phyloP scores from a whole-genome alignment of 345 rosid genomes.

The Punica granatum region DNA sequence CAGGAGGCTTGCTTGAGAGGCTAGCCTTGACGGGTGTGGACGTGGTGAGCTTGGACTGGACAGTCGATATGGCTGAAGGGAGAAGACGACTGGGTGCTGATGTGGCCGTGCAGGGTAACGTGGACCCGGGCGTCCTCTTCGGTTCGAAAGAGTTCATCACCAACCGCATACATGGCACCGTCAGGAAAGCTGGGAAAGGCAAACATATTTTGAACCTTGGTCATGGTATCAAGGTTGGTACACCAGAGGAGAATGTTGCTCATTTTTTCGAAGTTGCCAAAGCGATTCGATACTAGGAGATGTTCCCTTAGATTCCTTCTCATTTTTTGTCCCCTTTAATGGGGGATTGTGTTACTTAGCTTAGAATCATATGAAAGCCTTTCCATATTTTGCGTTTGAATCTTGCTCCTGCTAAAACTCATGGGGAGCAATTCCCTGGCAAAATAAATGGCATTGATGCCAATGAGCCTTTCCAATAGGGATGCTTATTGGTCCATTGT shows the following conservation, averaged over 20 bases:
- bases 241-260: constrained; percentile 93
- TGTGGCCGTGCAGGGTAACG: constrained; percentile 88
- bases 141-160: constrained; percentile 90
- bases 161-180: constrained; percentile 71
- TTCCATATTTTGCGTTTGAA: no score
- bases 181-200: constrained; percentile 79
- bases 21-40: constrained; percentile 78
- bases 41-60: constrained; percentile 98
- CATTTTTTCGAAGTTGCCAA: constrained; percentile 89
- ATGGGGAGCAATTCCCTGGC: no score
- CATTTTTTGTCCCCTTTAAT: background rate
- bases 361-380: background rate
- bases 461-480: no score
- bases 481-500: no score
- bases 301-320: background rate
- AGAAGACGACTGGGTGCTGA: constrained; percentile 67
- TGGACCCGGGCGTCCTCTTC: constrained; percentile 87
- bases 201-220: constrained; percentile 92
- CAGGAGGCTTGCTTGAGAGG: constrained; percentile 93
- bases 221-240: constrained; percentile 89
- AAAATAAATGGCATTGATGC: no score
- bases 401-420: no score
- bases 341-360: background rate
- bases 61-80: constrained; percentile 98
- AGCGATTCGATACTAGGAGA: constrained; percentile 55